Conservation (phyloP, 495 filamentous ascomycete species). For the Amphirosellinia nigrospora region DNA sequence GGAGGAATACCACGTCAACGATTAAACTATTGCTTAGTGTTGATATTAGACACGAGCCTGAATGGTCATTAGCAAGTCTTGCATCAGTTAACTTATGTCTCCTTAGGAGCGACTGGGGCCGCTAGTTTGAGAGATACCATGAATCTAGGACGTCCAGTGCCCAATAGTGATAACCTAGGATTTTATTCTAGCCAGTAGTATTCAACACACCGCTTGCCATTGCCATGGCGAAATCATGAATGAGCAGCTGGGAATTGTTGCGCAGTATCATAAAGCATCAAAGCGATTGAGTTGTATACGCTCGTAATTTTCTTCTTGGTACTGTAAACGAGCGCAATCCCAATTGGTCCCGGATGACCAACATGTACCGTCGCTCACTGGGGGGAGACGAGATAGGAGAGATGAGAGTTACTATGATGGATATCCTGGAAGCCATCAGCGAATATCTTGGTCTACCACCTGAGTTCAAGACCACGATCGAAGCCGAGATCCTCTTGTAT, state of each 20-base stretch:
- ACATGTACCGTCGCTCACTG: too few species aligned
- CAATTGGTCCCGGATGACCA: too few species aligned
- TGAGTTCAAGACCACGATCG: too few species aligned
- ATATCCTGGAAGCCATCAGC: too few species aligned
- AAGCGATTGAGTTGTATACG: too few species aligned
- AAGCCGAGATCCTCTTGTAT: too few species aligned
- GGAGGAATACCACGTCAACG: neutral
- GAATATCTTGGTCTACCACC: too few species aligned
- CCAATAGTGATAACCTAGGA: neutral
- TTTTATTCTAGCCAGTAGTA: neutral
- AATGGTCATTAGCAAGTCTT: neutral
- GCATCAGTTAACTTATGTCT: neutral
- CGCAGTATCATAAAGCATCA: neutral
- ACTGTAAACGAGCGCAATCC: too few species aligned
- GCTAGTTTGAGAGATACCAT: neutral
- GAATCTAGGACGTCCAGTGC: neutral
- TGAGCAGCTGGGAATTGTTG: neutral
- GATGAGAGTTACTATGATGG: too few species aligned
- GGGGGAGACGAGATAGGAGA: too few species aligned
- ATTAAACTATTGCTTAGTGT: neutral
- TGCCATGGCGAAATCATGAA: neutral
- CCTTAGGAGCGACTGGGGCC: neutral
- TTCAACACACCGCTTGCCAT: neutral
- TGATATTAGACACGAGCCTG: neutral
- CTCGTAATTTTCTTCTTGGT: neutral